Evolutionary conservation across 2,329 filamentous ascomycete genomes (phyloP).

Genomic region (Clathrospora elynae): DNA sequence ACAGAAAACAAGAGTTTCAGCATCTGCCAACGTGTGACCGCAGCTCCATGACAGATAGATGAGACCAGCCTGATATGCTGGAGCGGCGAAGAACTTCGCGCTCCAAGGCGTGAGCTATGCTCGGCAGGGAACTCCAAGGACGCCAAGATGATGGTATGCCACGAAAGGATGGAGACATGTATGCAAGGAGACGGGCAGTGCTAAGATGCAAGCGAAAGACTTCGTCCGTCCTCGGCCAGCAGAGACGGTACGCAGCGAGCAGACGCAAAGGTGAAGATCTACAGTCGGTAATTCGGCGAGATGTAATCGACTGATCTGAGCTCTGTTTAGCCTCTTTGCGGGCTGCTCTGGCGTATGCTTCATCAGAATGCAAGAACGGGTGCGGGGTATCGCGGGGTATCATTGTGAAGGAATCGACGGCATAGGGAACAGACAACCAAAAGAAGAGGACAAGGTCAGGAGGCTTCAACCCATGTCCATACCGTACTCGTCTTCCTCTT

Average conservation of each 20-base stretch:
- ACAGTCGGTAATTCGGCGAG: not conserved
- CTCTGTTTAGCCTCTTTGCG: slow-evolving; percentile 9
- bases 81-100: slow-evolving; percentile 4
- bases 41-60: no score
- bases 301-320: slow-evolving; percentile 7
- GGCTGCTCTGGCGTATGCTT: slow-evolving; percentile 29
- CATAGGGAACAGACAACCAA: slow-evolving; percentile 14
- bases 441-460: slow-evolving; percentile 9
- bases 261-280: not conserved
- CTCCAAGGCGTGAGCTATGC: slow-evolving; percentile 13
- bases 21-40: slow-evolving; percentile 1
- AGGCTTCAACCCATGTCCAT: slow-evolving; percentile 65
- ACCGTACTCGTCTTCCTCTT: slow-evolving; percentile 89
- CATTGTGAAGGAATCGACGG: slow-evolving; percentile 37
- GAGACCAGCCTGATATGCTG: not conserved
- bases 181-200: slow-evolving; percentile 40
- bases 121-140: slow-evolving; percentile 19
- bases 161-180: slow-evolving; percentile 27
- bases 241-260: slow-evolving; percentile 33
- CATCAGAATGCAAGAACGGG: slow-evolving; percentile 36
- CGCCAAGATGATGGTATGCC: slow-evolving; percentile 25
- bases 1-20: not conserved
- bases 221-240: slow-evolving; percentile 42
- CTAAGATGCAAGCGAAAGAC: slow-evolving; percentile 28
- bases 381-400: slow-evolving; percentile 47